Evolutionary conservation across 768 basidiomycete genomes (phyloP), one percentile per base, ranked within the genome.

Genomic region (Calocybe cyanea): DNA sequence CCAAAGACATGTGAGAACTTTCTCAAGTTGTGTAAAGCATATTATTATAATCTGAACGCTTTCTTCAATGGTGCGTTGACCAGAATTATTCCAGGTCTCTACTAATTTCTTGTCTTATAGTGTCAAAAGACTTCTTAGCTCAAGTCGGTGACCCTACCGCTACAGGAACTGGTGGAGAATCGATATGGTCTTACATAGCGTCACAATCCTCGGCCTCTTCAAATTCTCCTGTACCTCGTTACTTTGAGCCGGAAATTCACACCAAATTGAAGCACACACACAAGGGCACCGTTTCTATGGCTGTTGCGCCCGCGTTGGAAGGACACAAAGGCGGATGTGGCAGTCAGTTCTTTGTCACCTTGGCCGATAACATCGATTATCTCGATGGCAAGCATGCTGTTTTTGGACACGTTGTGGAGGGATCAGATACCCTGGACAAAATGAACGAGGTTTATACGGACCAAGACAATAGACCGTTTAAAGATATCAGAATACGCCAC

Each of bases 61-160:
- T 99, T 99, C 72, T 98, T 98, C 77, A 97, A 99, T 68, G 92
- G 93, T 93, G 50, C 15, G n/a, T 23, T 14, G n/a, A 13, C 20
- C 1, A 6, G 34, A 0, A 11, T 2, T 14, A 18, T 13, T 36
- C 21, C 17, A 24, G 20, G 7, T 25, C 23, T 15, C n/a, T 6
- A n/a, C 14, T 15, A 19, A 30, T 1, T 10, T 30, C 41, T 34
- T n/a, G n/a, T 7, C 17, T n/a, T 11, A 17, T 50, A 96, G 93
- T 99, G 7, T 93, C 93, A 31, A 96, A 95, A 66, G 92, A 97
- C 61, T 99, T 99, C 55, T 77, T 99, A 41, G 94, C 94, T 9
- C 96, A 98, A 65, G 76, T 81, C 1, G 96, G 96, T n/a, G 96
- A 99, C 57, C 96, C 95, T 5, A 86, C 90, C 14, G 95, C 94